Evolutionary conservation across 441 rosid species (phyloP).

Genomic region (Omphalea diandra): DNA sequence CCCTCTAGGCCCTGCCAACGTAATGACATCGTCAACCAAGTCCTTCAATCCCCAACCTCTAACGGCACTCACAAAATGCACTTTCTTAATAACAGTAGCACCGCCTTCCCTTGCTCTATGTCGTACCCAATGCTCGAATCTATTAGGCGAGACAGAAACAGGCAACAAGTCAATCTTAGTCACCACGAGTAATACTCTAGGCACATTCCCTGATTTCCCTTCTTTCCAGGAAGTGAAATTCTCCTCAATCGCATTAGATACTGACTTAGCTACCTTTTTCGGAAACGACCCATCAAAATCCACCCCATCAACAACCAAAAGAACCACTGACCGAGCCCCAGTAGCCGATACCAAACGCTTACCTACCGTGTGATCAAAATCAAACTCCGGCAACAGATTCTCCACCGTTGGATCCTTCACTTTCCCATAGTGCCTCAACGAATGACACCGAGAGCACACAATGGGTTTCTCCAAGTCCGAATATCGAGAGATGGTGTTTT

Average conservation of each 20-base stretch:
- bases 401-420: slow-evolving; percentile 82
- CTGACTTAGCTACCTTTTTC: slow-evolving; percentile 64
- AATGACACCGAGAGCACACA: slow-evolving; percentile 88
- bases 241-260: slow-evolving; percentile 66
- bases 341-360: slow-evolving; percentile 55
- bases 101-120: slow-evolving; percentile 85
- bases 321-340: slow-evolving; percentile 74
- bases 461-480: slow-evolving; percentile 38
- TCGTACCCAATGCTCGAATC: slow-evolving; percentile 85
- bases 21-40: slow-evolving; percentile 67
- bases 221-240: slow-evolving; percentile 73
- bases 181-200: slow-evolving; percentile 75
- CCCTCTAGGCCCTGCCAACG: slow-evolving; percentile 77
- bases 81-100: slow-evolving; percentile 54
- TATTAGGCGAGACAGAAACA: slow-evolving; percentile 58
- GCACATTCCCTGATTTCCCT: slow-evolving; percentile 77
- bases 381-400: slow-evolving; percentile 90
- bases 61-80: slow-evolving; percentile 85
- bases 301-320: slow-evolving; percentile 82
- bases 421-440: slow-evolving; percentile 80
- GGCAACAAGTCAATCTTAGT: slow-evolving; percentile 90
- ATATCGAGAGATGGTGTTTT: slow-evolving; percentile 13
- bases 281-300: slow-evolving; percentile 95
- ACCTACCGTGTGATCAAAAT: slow-evolving; percentile 81
- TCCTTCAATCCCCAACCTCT: slow-evolving; percentile 83